Evolutionary conservation across 768 basidiomycete genomes (phyloP), one percentile per base, ranked within the genome.

Genomic region (Boletus rubropictus): DNA sequence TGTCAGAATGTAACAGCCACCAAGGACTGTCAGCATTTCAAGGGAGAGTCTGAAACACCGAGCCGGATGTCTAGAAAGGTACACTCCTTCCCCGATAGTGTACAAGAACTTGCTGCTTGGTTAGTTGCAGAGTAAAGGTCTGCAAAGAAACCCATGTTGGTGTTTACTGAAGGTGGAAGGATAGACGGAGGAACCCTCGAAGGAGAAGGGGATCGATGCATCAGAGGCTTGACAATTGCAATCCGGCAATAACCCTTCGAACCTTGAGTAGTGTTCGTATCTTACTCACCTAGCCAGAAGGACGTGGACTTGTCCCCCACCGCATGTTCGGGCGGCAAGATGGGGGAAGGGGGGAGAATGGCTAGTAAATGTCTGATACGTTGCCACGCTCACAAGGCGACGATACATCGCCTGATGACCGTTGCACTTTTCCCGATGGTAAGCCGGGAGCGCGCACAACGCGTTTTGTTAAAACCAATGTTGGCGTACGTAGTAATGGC

Each of bases 21-120:
- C 69, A 25, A 91, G 73, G 11, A 91, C 89, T 7, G 89, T 93
- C 52, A 93, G 72, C 46, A 91, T 64, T 63, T 93, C 89, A 29
- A 93, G 79, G 6, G 87, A 82, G 86, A 78, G 58, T 93, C 89
- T 1, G 89, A 71, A 36, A 74, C 60, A 14, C 87, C 89, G 89
- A 89, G 92, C 34, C 89, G 80, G 44, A 77, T 75, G 60, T 93
- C 89, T n/a, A n/a, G n/a, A n/a, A n/a, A n/a, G n/a, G n/a, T n/a
- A n/a, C 4, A 89, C 62, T 90, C 88, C 53, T 73, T 83, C 86
- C 87, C 87, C 88, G 52, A 17, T 1, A 11, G 17, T 31, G 17
- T 25, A 35, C 38, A 21, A 35, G 31, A 22, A 42, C 10, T 8
- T 11, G 33, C 14, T 15, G 33, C 24, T 7, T 25, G 5, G 25